These are phyloP conservation scores for Elsinoe perseae DNA, from an alignment of 2,329 filamentous ascomycete species.

Conservation along the genomic window DNA sequence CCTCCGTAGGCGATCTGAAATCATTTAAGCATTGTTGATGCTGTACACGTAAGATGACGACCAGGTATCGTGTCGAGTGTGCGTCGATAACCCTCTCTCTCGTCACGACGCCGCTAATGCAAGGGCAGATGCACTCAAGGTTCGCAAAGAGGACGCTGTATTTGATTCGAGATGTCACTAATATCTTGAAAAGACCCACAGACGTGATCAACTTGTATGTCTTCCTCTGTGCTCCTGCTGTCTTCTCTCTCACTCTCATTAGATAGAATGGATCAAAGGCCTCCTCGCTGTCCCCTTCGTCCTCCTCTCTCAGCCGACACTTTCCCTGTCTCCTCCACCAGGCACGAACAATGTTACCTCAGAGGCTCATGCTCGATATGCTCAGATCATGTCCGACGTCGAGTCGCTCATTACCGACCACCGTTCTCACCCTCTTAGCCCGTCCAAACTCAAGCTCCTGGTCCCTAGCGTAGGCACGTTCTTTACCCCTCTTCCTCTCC, in stretches of 20 bases:
- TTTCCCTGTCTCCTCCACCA: slow-evolving; percentile 64
- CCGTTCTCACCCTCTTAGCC: slow-evolving; percentile 59
- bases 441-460: slow-evolving; percentile 81
- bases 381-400: slow-evolving; percentile 90
- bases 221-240: not conserved
- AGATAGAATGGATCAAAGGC: slow-evolving; percentile 68
- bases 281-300: slow-evolving; percentile 93
- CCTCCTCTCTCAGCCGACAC: slow-evolving; percentile 87
- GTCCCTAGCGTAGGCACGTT: slow-evolving; percentile 89
- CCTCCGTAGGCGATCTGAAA: not conserved
- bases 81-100: slow-evolving; percentile 1
- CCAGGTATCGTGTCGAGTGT: slow-evolving; percentile 34
- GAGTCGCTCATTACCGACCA: slow-evolving; percentile 88
- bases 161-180: not conserved
- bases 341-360: slow-evolving; percentile 58
- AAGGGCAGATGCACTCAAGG: slow-evolving; percentile 55
- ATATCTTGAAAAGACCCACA: slow-evolving; percentile 63
- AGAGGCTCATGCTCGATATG: slow-evolving; percentile 79
- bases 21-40: not conserved
- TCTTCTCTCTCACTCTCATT: slow-evolving; percentile 2
- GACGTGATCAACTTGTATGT: slow-evolving; percentile 74
- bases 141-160: slow-evolving; percentile 29
- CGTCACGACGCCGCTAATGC: slow-evolving; percentile 15
- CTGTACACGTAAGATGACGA: slow-evolving; percentile 27
- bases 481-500: slow-evolving; percentile 79